These are phyloP conservation scores for Circinella umbellata DNA, from an alignment of 371 early-diverging fungal genomes.

Conservation along the genomic window DNA sequence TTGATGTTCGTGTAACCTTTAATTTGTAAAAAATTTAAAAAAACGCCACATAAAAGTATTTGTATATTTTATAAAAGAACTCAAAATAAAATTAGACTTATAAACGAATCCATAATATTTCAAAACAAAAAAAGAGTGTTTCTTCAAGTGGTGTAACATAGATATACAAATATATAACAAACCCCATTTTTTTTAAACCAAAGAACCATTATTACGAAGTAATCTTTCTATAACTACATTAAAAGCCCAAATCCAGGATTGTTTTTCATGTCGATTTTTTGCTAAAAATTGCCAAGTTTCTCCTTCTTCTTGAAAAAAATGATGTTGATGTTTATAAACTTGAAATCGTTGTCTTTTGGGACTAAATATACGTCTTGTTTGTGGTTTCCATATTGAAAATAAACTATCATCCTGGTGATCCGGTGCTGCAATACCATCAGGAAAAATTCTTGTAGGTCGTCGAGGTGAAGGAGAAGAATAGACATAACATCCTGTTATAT, in stretches of 20 bases:
- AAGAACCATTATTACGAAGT: constrained; percentile 12
- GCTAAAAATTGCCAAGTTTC: constrained; percentile 39
- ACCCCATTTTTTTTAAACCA: no score
- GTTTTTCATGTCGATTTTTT: constrained; percentile 42
- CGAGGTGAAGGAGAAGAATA: constrained; percentile 42
- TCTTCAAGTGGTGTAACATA: no score
- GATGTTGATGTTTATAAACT: constrained; percentile 28
- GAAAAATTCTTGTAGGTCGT: constrained; percentile 48
- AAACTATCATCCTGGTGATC: constrained; percentile 57
- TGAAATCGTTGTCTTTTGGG: constrained; percentile 29
- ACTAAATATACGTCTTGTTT: constrained; percentile 42
- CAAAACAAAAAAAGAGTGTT: not conserved
- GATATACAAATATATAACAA: no score
- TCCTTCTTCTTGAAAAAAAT: constrained; percentile 30
- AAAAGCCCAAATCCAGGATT: constrained; percentile 55
- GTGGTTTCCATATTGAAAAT: constrained; percentile 64
- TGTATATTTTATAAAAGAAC: no score
- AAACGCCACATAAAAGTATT: not conserved
- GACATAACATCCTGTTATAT: constrained; percentile 57
- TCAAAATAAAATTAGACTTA: no score
- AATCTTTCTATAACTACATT: constrained; percentile 44
- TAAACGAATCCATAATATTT: no score
- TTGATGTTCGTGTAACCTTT: not conserved
- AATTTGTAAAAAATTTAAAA: not conserved
- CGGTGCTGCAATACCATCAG: constrained; percentile 51